phyloP scores from a whole-genome alignment of 2,329 filamentous ascomycete species.

The Davidsoniella eucalypti region DNA sequence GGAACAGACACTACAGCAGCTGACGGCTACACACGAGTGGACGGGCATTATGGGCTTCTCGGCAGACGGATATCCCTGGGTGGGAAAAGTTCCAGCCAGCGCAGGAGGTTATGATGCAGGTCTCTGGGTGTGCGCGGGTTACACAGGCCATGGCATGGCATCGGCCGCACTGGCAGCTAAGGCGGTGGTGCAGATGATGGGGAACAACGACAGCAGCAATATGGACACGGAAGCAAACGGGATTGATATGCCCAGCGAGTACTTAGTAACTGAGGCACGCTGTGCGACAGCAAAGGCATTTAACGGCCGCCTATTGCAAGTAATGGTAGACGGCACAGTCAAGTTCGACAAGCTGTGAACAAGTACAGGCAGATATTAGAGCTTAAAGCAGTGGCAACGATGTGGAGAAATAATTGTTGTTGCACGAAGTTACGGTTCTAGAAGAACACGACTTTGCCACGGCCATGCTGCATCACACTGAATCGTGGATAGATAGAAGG shows the following conservation, averaged over 20 bases:
- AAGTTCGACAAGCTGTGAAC: slow-evolving; percentile 1
- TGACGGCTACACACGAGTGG: slow-evolving; percentile 48
- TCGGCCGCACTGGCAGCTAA: slow-evolving; percentile 51
- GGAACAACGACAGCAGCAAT: slow-evolving; percentile 18
- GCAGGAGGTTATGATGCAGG: slow-evolving; percentile 33
- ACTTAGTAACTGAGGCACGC: slow-evolving; percentile 21
- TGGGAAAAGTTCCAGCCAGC: slow-evolving; percentile 44
- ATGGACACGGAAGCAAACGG: slow-evolving; percentile 16
- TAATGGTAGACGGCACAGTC: slow-evolving; percentile 3
- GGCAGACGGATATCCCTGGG: slow-evolving; percentile 51
- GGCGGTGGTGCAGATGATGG: slow-evolving; percentile 44
- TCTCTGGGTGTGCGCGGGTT: slow-evolving; percentile 48
- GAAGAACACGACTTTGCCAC: too few relatives aligned
- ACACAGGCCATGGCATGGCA: slow-evolving; percentile 65
- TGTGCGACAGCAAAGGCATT: slow-evolving; percentile 10
- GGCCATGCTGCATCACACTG: too few relatives aligned
- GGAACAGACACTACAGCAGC: slow-evolving; percentile 23
- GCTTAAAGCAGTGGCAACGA: too few relatives aligned
- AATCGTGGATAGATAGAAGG: too few relatives aligned
- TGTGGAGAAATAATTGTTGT: too few relatives aligned
- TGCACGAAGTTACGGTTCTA: too few relatives aligned
- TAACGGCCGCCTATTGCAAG: background rate
- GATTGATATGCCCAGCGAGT: slow-evolving; percentile 30
- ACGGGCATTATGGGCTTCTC: slow-evolving; percentile 69
- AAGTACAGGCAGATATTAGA: too few relatives aligned